Base-by-base conservation (phyloP, 1,284 basidiomycete species). In the Rhodotorula glutinis region DNA sequence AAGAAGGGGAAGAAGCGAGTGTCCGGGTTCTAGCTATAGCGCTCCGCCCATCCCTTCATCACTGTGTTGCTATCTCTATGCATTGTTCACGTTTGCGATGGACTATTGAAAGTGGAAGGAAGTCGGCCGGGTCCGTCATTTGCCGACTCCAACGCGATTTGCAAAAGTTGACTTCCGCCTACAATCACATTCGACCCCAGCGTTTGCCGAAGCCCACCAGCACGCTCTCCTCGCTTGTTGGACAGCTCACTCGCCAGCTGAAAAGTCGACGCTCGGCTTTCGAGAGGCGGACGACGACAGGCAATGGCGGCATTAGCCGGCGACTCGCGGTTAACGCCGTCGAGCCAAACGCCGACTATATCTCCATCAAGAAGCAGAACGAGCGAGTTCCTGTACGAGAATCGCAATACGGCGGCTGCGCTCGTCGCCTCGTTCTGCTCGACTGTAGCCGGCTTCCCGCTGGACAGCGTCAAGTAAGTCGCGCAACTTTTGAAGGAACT, bases 1-100 rank as follows among this genome's bases (percentile, higher is more conserved):
- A 88, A 85, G 75, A 70, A 77, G 57, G 77, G 71, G n/a, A 89
- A 87, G 82, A 90, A 88, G 78, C 81, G 89, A 41, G 60, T 88
- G 53, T 87, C 87, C 16, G 89, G 89, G 1, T 91, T 91, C 76
- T 91, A 55, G 67, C 16, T 91, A 76, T 91, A 55, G 67, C 16
- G 11, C 21, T 29, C 41, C 9, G 25, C 27, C 27, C 13, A 16
- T 5, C 4, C 41, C 27, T 27, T 30, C 30, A 25, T 57, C 40
- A 11, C 17, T 21, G 29, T 21, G n/a, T 19, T 43, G 25, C 27
- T 11, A 7, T 38, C 11, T 38, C 33, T 38, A n/a, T 11, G 33
- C 7, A 38, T 38, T 11, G 33, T 38, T 11, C 7, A 5, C 33
- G 5, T 5, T 14, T 17, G 30, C 33, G 19, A 27, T 49, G 23